Base-by-base conservation (phyloP, 305 asterid species). In the Rubia balearica region DNA sequence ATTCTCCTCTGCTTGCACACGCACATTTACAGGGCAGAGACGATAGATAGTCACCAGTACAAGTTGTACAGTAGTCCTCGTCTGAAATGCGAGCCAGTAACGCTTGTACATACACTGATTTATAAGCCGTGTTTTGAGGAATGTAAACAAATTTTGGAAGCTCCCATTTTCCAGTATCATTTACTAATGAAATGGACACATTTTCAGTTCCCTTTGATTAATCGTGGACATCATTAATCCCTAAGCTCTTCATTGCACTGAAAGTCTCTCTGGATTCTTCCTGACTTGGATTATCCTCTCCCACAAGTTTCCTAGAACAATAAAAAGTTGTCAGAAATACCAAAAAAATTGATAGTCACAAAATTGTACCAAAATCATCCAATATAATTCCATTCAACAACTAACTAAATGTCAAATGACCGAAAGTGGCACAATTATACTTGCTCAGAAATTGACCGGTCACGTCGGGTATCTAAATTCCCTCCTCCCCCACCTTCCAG, bases 11-110 rank as follows among this genome's bases (percentile, higher is more conserved):
- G 5, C 92, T 91, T 12, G 80, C 85, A 67, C 86, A 75, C 64
- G 96, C 87, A 78, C 96, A 89, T 17, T 82, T 83, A 81, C 96
- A 88, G 4, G 96, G 89, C 65, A 86, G 61, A 43, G 81, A 79
- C 10, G 84, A 76, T 33, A 92, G 81, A 72, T 96, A 88, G 53
- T 92, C 86, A 27, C 87, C 90, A 0, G 5, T 38, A 63, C 96
- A 89, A 21, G 65, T 60, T 55, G 80, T 49, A 74, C 98, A 91
- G 72, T 92, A 86, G 69, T 86, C 90, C 67, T 88, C 90, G 17
- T 89, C 89, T 3, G 92, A 75, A 65, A 91, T 85, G 42, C 87
- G 85, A 49, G 96, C 96, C 72, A 86, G 61, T 0, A 89, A 81
- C 5, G 83, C 67, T 24, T 84, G 87, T 46, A 89, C 76, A 8